Evolutionary conservation across 2,329 filamentous ascomycete genomes (phyloP).

Genomic region (Coniochaeta hoffmannii): DNA sequence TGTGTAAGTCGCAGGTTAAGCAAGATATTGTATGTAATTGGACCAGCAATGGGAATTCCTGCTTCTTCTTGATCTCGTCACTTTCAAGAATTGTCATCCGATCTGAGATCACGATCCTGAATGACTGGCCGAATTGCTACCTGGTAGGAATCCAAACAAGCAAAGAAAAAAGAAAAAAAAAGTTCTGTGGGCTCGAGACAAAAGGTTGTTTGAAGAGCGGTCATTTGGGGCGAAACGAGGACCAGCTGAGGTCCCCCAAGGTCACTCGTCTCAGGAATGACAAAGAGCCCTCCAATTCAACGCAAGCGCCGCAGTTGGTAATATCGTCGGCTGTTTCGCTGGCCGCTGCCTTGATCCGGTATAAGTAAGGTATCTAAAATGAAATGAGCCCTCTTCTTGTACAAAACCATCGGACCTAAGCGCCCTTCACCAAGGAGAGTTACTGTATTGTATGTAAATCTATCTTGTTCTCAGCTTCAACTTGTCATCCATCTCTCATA

Average conservation of each 20-base stretch:
- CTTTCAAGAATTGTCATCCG: background rate
- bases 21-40: background rate
- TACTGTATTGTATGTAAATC: background rate
- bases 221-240: constrained; percentile 5
- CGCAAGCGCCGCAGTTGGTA: background rate
- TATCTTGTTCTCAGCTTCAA: background rate
- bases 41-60: background rate
- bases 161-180: background rate
- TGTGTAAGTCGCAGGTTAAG: background rate
- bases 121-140: background rate
- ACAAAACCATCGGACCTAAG: background rate
- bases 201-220: constrained; percentile 5
- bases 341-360: background rate
- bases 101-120: background rate
- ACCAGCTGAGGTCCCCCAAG: constrained; percentile 1
- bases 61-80: background rate
- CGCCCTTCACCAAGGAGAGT: background rate
- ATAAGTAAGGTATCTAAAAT: background rate
- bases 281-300: background rate
- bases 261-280: background rate
- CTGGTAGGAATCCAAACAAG: background rate
- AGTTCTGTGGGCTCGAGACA: constrained; percentile 5
- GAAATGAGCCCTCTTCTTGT: background rate
- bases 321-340: background rate
- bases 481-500: background rate